Conservation (phyloP, 805 yeast species). For the Candida boleticola region DNA sequence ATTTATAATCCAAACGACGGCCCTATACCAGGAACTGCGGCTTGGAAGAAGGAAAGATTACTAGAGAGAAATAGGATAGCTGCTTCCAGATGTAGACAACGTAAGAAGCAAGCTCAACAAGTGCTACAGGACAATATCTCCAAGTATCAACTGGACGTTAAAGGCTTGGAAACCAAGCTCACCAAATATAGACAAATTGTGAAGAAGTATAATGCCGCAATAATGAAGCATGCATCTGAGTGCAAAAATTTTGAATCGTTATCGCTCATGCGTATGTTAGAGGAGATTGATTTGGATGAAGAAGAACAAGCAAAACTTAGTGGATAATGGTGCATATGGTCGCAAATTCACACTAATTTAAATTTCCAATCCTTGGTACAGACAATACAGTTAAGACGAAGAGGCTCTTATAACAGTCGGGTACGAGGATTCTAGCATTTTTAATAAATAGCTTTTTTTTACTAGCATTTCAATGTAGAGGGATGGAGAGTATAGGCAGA, state of each 20-base stretch:
- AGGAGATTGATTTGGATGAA: constrained; percentile 1
- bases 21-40: constrained; percentile 62
- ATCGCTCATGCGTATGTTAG: background rate
- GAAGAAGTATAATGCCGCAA: constrained; percentile 17
- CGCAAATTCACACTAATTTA: too few species aligned
- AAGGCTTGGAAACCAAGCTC: constrained; percentile 17
- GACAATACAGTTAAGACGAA: too few species aligned
- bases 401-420: too few species aligned
- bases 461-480: too few species aligned
- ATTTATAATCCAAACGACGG: constrained; percentile 53
- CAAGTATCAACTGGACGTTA: constrained; percentile 45
- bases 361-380: too few species aligned
- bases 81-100: constrained; percentile 65
- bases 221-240: constrained; percentile 11
- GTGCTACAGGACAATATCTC: constrained; percentile 62
- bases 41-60: constrained; percentile 13
- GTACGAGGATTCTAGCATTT: too few species aligned
- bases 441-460: too few species aligned
- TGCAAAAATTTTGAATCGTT: constrained; percentile 4
- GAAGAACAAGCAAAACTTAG: background rate
- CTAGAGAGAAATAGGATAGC: constrained; percentile 59
- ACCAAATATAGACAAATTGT: constrained; percentile 20
- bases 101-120: constrained; percentile 66
- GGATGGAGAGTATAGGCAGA: too few species aligned
- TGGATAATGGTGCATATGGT: background rate